A percentile compares a stretch with the other conserved stretches of the same genome.
Conservation (phyloP, 768 basidiomycete genomes). For the Plicaturopsis crispa region DNA sequence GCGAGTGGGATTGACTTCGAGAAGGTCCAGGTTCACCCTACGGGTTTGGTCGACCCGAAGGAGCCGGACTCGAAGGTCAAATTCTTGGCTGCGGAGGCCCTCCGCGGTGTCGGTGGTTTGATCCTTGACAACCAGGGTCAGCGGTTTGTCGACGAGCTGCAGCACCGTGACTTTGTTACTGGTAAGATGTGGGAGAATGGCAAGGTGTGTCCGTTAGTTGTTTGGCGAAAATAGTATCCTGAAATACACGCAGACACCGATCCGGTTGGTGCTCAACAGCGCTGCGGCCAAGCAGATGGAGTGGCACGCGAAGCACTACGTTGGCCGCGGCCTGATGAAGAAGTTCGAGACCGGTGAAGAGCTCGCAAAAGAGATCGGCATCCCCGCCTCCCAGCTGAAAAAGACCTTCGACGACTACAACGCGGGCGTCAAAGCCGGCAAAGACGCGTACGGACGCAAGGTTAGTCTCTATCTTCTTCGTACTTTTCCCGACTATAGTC, state of each 20-base stretch:
- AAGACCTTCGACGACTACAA: constrained; percentile 94
- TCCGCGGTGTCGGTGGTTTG: constrained; percentile 93
- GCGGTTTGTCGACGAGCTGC: constrained; percentile 93
- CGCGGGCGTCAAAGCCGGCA: constrained; percentile 64
- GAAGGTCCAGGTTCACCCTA: constrained; percentile 99
- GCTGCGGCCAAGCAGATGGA: constrained; percentile 89
- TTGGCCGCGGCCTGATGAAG: constrained; percentile 96
- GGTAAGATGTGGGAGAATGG: constrained; percentile 97
- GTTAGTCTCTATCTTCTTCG: constrained; percentile 25
- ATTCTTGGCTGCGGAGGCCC: constrained; percentile 95
- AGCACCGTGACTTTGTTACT: constrained; percentile 91
- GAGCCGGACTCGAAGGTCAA: constrained; percentile 93
- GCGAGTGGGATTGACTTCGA: constrained; percentile 90
- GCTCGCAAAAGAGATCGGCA: constrained; percentile 89
- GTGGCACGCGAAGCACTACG: constrained; percentile 99
- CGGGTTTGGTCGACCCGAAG: constrained; percentile 94
- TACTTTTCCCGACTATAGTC: neutral
- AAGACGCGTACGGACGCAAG: constrained; percentile 98
- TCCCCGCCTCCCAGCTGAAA: constrained; percentile 71
- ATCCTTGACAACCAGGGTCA: constrained; percentile 86
- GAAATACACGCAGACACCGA: constrained; percentile 58
- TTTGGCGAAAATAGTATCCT: neutral
- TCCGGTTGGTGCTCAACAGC: constrained; percentile 88
- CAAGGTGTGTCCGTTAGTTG: constrained; percentile 49
- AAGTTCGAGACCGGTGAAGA: constrained; percentile 82